Evolutionary conservation across 2,329 filamentous ascomycete species (phyloP).

Genomic region (Paramyrothecium roridum): DNA sequence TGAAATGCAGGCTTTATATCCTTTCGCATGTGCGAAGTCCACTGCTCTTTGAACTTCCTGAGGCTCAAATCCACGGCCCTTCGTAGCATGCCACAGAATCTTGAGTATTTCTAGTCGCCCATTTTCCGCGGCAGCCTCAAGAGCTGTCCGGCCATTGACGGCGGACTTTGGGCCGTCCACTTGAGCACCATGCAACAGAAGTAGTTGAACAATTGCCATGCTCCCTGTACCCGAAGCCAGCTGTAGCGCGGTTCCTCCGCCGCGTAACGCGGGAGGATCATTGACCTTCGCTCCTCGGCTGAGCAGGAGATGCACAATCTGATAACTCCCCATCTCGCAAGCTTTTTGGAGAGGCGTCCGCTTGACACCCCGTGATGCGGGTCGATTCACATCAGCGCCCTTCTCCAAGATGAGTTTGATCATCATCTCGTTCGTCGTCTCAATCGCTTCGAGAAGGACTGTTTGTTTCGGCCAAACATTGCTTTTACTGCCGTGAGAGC

Average conservation of each 20-base stretch:
- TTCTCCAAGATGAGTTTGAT: background rate
- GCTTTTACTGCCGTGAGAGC: background rate
- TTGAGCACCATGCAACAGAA: background rate
- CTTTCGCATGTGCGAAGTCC: background rate
- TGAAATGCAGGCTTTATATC: background rate
- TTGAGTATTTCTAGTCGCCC: background rate
- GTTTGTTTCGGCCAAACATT: background rate
- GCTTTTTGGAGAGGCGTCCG: background rate
- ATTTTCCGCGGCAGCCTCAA: background rate
- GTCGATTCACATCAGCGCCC: background rate
- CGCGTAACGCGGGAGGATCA: background rate
- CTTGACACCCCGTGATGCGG: too few relatives aligned
- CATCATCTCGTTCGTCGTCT: background rate
- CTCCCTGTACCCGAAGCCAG: background rate
- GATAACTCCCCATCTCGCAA: background rate
- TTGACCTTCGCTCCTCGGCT: background rate
- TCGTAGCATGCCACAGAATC: background rate
- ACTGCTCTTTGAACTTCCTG: background rate
- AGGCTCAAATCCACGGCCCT: background rate
- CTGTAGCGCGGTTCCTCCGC: background rate
- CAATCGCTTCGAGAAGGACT: background rate
- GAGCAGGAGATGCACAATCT: background rate
- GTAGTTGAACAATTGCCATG: background rate
- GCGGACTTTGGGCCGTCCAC: background rate
- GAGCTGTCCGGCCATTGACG: background rate